Evolutionary conservation across 495 filamentous ascomycete genomes (phyloP).

Genomic region (Cladorrhinum samala): DNA sequence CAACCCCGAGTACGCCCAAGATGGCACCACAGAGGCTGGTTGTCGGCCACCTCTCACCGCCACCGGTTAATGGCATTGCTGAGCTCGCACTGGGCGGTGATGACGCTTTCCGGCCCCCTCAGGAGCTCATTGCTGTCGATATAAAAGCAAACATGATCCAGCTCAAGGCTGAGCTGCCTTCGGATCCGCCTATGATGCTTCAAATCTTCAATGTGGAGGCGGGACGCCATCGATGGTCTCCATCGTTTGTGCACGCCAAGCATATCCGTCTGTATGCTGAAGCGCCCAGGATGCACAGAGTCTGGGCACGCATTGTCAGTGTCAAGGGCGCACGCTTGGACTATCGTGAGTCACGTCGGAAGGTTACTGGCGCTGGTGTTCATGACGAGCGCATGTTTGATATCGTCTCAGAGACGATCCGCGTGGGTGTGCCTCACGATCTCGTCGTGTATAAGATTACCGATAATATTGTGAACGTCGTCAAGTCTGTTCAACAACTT

Average conservation of each 20-base stretch:
- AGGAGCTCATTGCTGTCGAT: conserved; percentile 75
- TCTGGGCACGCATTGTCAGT: conserved; percentile 81
- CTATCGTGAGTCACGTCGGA: conserved; percentile 66
- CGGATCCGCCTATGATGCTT: conserved; percentile 83
- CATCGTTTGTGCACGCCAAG: conserved; percentile 69
- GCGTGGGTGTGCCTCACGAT: conserved; percentile 88
- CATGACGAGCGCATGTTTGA: conserved; percentile 80
- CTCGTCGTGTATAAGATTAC: conserved; percentile 84
- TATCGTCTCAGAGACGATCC: conserved; percentile 74
- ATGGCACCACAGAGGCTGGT: conserved; percentile 26
- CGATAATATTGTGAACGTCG: conserved; percentile 83
- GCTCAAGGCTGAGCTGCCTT: conserved; percentile 79
- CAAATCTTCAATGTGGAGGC: conserved; percentile 76
- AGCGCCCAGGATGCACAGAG: conserved; percentile 67
- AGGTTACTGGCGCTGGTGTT: conserved; percentile 51
- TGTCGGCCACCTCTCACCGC: conserved; percentile 32
- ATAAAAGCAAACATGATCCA: conserved; percentile 73
- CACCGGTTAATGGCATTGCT: conserved; percentile 12
- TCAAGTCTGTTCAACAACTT: conserved; percentile 82
- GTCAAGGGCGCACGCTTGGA: conserved; percentile 76
- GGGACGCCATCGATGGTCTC: conserved; percentile 77
- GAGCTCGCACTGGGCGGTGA: conserved; percentile 29
- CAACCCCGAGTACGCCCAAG: conserved; percentile 9
- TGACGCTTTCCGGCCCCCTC: conserved; percentile 19
- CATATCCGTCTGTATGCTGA: conserved; percentile 78